These are phyloP conservation scores for Saccharomyces hybrid DNA, from an alignment of 1,139 yeast genomes.

Conservation along the genomic window DNA sequence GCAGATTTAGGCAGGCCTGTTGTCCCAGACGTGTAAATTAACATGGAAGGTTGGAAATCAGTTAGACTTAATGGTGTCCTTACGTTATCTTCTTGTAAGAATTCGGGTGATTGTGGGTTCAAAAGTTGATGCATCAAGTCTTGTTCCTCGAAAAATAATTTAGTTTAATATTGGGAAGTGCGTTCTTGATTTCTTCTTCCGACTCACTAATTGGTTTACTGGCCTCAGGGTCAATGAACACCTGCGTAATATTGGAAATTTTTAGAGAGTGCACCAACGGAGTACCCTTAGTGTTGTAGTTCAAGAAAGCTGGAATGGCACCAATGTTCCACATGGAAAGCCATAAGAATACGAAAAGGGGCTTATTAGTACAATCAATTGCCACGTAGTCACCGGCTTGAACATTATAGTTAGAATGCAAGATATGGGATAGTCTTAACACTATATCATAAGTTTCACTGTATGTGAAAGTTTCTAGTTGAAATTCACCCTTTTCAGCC, in stretches of 20 bases:
- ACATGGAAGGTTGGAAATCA: conserved; percentile 58
- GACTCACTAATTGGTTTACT: conserved; percentile 48
- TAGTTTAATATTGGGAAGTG: conserved; percentile 37
- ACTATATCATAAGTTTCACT: conserved; percentile 58
- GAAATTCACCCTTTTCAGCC: conserved; percentile 43
- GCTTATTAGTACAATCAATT: conserved; percentile 73
- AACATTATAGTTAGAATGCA: conserved; percentile 58
- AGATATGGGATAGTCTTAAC: conserved; percentile 56
- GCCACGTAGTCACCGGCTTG: conserved; percentile 66
- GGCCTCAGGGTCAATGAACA: conserved; percentile 72
- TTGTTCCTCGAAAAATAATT: conserved; percentile 52
- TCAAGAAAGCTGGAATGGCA: conserved; percentile 79
- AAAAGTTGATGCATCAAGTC: conserved; percentile 38
- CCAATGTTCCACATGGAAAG: conserved; percentile 87
- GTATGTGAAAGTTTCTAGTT: conserved; percentile 60
- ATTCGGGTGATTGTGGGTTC: conserved; percentile 43
- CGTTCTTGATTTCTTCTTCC: conserved; percentile 39
- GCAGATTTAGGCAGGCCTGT: conserved; percentile 95
- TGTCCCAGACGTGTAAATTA: conserved; percentile 90
- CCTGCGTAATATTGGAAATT: conserved; percentile 55
- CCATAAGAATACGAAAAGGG: conserved; percentile 74
- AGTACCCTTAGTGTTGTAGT: conserved; percentile 67
- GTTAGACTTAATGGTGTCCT: conserved; percentile 47
- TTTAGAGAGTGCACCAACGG: conserved; percentile 77
- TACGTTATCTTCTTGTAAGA: conserved; percentile 47